Percentiles rank a stretch among this genome's conserved stretches.
phyloP scores from a whole-genome alignment of 345 rosid species.

The Corchorus capsularis region DNA sequence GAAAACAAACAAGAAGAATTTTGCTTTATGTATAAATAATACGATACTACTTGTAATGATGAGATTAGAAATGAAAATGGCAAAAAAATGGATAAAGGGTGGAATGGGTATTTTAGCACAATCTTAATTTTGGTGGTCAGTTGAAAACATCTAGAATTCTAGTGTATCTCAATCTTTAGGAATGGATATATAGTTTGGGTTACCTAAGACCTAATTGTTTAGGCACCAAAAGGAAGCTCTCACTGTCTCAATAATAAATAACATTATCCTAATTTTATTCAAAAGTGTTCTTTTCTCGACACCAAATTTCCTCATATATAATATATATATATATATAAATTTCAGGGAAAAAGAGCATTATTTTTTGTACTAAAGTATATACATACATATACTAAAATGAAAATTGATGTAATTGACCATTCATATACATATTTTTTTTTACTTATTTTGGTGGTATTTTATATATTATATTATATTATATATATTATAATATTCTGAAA shows the following conservation, averaged over 20 bases:
- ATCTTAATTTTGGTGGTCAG: not conserved
- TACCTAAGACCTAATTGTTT: conserved; percentile 18
- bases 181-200: not conserved
- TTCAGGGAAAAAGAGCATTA: not conserved
- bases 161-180: not conserved
- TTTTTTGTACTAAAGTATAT: not conserved
- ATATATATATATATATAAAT: too few relatives aligned
- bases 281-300: not conserved
- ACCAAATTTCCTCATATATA: not conserved
- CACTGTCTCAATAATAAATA: conserved; percentile 19
- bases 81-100: not conserved
- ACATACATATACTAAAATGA: not conserved
- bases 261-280: conserved; percentile 27
- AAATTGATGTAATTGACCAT: not conserved
- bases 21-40: too few relatives aligned
- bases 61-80: not conserved
- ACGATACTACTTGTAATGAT: not conserved
- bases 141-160: not conserved
- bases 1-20: too few relatives aligned
- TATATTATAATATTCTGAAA: not conserved
- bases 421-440: too few relatives aligned
- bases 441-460: too few relatives aligned
- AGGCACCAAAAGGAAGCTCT: conserved; percentile 16
- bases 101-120: not conserved
- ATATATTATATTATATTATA: too few relatives aligned